phyloP scores from a whole-genome alignment of 73 alveolate species.

The Symbiodinium pilosum region DNA sequence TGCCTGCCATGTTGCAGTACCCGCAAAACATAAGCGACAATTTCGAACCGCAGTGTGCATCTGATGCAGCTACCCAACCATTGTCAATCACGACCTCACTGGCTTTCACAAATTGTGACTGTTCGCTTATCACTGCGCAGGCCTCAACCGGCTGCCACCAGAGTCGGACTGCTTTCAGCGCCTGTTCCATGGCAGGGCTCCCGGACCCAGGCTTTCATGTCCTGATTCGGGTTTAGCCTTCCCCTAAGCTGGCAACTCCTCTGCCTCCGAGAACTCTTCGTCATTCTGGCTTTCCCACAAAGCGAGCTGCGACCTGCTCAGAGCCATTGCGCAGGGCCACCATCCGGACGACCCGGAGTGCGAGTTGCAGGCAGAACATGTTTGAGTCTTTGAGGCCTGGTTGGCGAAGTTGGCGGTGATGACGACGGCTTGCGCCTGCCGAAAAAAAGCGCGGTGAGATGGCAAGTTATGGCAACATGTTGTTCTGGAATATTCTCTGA shows the following conservation, averaged over 20 bases:
- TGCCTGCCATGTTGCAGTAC: neutral
- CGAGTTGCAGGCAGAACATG: neutral
- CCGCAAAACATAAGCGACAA: no score
- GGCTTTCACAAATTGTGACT: neutral
- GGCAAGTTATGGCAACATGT: neutral
- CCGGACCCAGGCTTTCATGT: no score
- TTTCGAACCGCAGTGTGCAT: no score
- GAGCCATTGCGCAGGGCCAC: no score
- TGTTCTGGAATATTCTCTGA: no score
- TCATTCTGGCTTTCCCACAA: neutral
- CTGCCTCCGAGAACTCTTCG: slow-evolving; percentile 3
- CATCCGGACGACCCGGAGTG: neutral
- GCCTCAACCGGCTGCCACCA: slow-evolving; percentile 93
- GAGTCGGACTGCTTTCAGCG: slow-evolving; percentile 54
- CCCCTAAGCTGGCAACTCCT: neutral
- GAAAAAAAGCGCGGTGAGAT: neutral
- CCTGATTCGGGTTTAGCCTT: neutral
- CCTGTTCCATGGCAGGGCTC: no score
- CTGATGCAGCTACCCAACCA: no score
- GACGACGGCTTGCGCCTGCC: slow-evolving; percentile 12
- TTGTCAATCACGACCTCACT: neutral
- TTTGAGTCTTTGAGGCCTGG: neutral
- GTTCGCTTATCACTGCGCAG: neutral
- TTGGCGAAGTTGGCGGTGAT: slow-evolving; percentile 1
- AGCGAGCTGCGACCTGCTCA: slow-evolving; percentile 1